phyloP scores from a whole-genome alignment of 2,329 filamentous ascomycete genomes.

The Clonostachys rosea region DNA sequence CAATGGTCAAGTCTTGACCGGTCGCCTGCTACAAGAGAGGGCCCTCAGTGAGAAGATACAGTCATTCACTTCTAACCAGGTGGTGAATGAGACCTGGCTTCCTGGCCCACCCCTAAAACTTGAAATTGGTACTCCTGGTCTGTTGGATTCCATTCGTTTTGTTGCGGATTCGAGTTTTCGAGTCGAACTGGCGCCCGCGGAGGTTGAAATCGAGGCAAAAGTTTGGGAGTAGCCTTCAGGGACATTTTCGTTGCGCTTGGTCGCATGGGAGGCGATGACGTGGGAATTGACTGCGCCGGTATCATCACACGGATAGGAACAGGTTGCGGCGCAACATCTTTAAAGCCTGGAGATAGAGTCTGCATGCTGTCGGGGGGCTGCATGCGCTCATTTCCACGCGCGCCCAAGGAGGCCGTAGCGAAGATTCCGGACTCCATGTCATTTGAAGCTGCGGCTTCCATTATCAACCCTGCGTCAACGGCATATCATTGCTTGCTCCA shows the following conservation, averaged over 20 bases:
- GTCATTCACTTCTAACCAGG: neutral
- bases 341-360: slow-evolving; percentile 8
- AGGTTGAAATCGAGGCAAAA: slow-evolving; percentile 20
- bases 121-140: slow-evolving; percentile 5
- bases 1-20: slow-evolving; percentile 4
- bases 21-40: neutral
- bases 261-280: slow-evolving; percentile 6
- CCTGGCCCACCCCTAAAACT: neutral
- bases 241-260: slow-evolving; percentile 9
- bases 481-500: slow-evolving; percentile 1
- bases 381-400: slow-evolving; percentile 12
- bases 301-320: slow-evolving; percentile 7
- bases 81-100: neutral
- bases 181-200: slow-evolving; percentile 24
- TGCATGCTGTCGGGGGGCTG: slow-evolving; percentile 12
- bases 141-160: slow-evolving; percentile 14
- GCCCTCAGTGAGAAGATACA: neutral
- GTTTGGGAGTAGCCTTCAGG: slow-evolving; percentile 11
- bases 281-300: slow-evolving; percentile 10
- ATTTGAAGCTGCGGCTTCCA: slow-evolving; percentile 16
- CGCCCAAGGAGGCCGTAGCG: neutral
- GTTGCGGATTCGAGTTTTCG: neutral
- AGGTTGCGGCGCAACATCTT: slow-evolving; percentile 5
- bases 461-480: neutral
- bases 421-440: slow-evolving; percentile 7